Conservation (phyloP, 2,329 filamentous ascomycete genomes). For the Coccinonectria pachysandricola region DNA sequence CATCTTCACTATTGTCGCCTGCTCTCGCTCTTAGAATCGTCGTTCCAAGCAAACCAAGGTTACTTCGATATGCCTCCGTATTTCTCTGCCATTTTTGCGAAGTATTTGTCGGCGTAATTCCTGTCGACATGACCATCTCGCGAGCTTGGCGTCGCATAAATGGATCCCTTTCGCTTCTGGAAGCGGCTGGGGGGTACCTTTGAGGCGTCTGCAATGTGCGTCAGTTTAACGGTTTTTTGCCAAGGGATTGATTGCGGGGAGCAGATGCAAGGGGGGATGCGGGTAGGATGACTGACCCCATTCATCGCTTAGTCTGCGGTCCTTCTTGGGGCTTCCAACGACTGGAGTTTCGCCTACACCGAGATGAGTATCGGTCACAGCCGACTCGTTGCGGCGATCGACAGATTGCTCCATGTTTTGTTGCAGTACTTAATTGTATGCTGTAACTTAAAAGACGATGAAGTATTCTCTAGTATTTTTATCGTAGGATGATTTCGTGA, state of each 20-base stretch:
- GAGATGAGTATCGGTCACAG: constrained; percentile 11
- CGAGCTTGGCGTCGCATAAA: constrained; percentile 54
- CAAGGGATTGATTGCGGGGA: not conserved
- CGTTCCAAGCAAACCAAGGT: no score
- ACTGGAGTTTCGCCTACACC: constrained; percentile 22
- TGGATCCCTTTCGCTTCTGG: constrained; percentile 59
- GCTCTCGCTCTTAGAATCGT: no score
- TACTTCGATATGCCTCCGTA: constrained; percentile 31
- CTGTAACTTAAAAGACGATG: no score
- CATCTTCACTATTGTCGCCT: no score
- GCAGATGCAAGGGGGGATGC: not conserved
- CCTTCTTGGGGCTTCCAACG: constrained; percentile 17
- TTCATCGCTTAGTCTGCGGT: constrained; percentile 32
- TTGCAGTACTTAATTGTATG: no score
- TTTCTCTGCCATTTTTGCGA: constrained; percentile 48
- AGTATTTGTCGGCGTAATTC: constrained; percentile 49
- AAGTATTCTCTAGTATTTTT: no score
- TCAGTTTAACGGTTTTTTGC: constrained; percentile 2
- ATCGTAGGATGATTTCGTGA: no score
- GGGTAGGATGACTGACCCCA: constrained; percentile 31
- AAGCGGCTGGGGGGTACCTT: constrained; percentile 59
- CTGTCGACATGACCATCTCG: constrained; percentile 54
- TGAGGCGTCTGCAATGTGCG: constrained; percentile 41
- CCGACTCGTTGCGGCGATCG: no score
- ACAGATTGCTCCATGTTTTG: no score